Percentiles rank a stretch among this genome's conserved stretches.
Evolutionary conservation across 2,329 filamentous ascomycete species (phyloP).

Genomic region (Sporothrix euskadiensis): DNA sequence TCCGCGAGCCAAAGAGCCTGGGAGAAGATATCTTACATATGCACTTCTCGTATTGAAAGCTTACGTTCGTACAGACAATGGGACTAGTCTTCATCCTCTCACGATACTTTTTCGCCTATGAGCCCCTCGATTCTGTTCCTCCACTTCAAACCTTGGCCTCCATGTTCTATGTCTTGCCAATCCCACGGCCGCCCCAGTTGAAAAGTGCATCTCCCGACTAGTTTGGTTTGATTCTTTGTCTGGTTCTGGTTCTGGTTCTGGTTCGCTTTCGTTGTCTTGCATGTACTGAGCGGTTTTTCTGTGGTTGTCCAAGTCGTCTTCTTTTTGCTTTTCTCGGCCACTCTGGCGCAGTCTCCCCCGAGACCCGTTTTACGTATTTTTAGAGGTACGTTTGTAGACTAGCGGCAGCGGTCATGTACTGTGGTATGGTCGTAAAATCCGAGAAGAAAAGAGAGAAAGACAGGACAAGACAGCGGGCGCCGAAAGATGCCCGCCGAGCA

Average conservation of each 20-base stretch:
- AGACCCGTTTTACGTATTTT: background rate
- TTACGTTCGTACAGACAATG: too few relatives aligned
- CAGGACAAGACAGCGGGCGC: background rate
- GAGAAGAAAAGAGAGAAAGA: background rate
- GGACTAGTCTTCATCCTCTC: too few relatives aligned
- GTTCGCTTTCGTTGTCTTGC: background rate
- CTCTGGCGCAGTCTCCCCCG: background rate
- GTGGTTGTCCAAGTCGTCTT: background rate
- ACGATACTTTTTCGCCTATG: too few relatives aligned
- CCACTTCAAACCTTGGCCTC: too few relatives aligned
- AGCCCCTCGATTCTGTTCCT: too few relatives aligned
- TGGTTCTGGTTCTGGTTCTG: background rate
- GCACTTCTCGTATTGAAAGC: too few relatives aligned
- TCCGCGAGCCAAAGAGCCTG: background rate
- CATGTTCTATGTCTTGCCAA: background rate
- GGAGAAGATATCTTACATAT: too few relatives aligned
- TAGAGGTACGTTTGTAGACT: background rate
- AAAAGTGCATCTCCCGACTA: background rate
- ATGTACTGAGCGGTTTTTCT: too few relatives aligned
- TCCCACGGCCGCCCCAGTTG: background rate
- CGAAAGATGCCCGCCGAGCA: background rate
- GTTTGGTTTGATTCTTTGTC: background rate
- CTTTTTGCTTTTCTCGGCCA: background rate
- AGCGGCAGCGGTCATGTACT: background rate
- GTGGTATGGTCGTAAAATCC: background rate